Conservation (phyloP, 495 filamentous ascomycete species). For the Penicillium crystallinum region DNA sequence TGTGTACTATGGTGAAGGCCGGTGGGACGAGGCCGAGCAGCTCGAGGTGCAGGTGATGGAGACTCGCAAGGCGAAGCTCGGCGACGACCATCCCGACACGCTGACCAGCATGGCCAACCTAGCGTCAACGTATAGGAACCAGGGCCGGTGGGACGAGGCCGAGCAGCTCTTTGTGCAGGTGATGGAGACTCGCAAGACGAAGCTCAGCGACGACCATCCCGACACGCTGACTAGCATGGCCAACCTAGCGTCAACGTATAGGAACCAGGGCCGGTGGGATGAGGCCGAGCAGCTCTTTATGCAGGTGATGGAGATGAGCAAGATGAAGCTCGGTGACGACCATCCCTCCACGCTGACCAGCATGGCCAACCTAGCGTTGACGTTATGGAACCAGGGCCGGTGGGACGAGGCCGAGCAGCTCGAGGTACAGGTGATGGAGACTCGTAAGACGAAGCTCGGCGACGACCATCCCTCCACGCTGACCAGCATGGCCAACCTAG, state of each 20-base stretch:
- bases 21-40: too few relatives aligned
- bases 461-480: too few relatives aligned
- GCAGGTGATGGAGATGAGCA: not conserved
- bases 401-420: too few relatives aligned
- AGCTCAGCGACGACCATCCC: conserved; percentile 2
- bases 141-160: not conserved
- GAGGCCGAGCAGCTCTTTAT: not conserved
- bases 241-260: not conserved
- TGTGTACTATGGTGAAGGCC: conserved; percentile 16
- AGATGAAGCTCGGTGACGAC: conserved; percentile 2
- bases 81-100: too few relatives aligned
- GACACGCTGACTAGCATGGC: conserved; percentile 1
- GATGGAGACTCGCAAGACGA: not conserved
- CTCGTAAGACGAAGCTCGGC: too few relatives aligned
- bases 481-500: too few relatives aligned
- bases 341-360: not conserved
- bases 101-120: too few relatives aligned
- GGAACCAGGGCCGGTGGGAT: conserved; percentile 1
- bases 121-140: too few relatives aligned
- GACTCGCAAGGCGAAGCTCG: too few relatives aligned
- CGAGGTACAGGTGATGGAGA: too few relatives aligned
- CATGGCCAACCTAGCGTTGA: conserved; percentile 8
- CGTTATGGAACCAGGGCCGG: too few relatives aligned
- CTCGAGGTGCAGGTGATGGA: too few relatives aligned
- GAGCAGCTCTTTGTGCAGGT: not conserved